Evolutionary conservation across 306 rosid species (phyloP).

Genomic region (Comarum palustre): DNA sequence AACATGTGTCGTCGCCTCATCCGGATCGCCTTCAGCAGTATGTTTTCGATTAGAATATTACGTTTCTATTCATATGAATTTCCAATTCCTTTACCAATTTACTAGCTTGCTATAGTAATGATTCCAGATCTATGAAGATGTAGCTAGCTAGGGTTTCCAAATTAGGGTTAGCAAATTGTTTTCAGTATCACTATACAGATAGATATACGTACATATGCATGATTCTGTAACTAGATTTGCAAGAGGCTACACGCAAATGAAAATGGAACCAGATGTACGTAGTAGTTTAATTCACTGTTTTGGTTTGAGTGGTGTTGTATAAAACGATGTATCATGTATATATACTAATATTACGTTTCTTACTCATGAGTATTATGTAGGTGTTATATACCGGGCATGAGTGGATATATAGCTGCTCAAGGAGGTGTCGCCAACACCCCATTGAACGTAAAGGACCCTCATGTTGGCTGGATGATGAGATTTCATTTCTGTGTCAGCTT

Average conservation of each 20-base stretch:
- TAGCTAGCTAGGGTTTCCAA: background rate
- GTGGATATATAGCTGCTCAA: conserved; percentile 54
- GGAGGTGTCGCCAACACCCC: conserved; percentile 49
- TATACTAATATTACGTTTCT: no score
- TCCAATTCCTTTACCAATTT: background rate
- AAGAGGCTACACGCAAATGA: background rate
- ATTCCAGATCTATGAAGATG: background rate
- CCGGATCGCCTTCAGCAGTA: conserved; percentile 87
- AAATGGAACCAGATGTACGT: background rate
- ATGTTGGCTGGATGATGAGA: conserved; percentile 67
- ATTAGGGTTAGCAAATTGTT: background rate
- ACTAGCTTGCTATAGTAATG: background rate
- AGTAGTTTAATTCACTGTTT: background rate
- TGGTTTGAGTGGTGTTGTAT: background rate
- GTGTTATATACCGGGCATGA: conserved; percentile 73
- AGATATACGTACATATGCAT: background rate
- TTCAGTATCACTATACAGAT: no score
- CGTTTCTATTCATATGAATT: background rate
- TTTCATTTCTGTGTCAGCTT: conserved; percentile 70
- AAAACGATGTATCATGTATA: background rate
- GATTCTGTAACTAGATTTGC: background rate
- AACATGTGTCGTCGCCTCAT: conserved; percentile 73
- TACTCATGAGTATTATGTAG: conserved; percentile 27
- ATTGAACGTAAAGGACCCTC: conserved; percentile 45
- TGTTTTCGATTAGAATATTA: background rate